Percentiles rank a stretch among this genome's conserved stretches.
phyloP scores from a whole-genome alignment of 2,329 filamentous ascomycete genomes.

The Cercospora berteroae region DNA sequence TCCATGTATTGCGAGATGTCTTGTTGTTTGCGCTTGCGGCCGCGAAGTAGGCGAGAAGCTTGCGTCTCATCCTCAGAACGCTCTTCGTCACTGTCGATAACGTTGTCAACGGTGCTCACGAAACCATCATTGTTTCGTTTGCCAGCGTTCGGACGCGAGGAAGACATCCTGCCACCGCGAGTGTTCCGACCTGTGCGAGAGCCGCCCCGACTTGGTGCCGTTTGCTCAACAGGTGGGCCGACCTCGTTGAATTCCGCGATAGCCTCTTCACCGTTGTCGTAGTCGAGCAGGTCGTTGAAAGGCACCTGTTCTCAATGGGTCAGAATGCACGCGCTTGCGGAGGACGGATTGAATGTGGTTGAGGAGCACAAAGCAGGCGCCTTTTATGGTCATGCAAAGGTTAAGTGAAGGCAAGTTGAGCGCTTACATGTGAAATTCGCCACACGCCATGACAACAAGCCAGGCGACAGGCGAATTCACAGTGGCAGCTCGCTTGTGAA shows the following conservation, averaged over 20 bases:
- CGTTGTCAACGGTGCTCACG: conserved; percentile 33
- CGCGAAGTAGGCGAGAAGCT: conserved; percentile 16
- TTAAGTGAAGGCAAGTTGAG: not conserved
- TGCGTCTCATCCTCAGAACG: conserved; percentile 24
- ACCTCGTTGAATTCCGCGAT: conserved; percentile 42
- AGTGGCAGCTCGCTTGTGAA: not conserved
- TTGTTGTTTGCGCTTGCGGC: conserved; percentile 28
- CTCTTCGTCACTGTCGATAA: conserved; percentile 29
- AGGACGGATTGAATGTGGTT: not conserved
- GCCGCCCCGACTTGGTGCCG: not conserved
- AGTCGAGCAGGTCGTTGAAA: conserved; percentile 45
- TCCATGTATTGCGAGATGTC: conserved; percentile 28
- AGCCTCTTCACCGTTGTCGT: conserved; percentile 49
- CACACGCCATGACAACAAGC: not conserved
- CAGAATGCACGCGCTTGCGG: not conserved
- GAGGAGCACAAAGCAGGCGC: not conserved
- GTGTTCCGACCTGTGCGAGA: conserved; percentile 13
- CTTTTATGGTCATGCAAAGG: not conserved
- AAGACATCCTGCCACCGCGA: conserved; percentile 26
- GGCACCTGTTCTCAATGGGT: conserved; percentile 41
- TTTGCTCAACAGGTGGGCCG: conserved; percentile 16
- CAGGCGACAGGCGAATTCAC: not conserved
- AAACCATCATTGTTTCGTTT: conserved; percentile 23
- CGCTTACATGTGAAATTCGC: not conserved
- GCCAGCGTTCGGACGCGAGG: conserved; percentile 26